These are phyloP conservation scores for Phytophthora palmivora DNA, from an alignment of 352 stramenopile species.

Conservation along the genomic window DNA sequence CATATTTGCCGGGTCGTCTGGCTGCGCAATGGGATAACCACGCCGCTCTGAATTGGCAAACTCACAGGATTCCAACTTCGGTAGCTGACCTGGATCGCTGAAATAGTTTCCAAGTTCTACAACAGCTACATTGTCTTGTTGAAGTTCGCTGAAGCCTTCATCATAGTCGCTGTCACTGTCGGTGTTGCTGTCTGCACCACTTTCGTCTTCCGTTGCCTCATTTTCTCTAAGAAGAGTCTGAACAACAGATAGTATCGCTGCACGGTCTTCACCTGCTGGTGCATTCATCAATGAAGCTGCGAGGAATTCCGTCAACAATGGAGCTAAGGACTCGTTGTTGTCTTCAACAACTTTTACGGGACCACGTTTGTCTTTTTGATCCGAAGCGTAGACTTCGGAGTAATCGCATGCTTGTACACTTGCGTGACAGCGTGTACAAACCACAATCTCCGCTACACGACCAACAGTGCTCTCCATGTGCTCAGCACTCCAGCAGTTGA, in stretches of 20 bases:
- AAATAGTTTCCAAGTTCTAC: constrained; percentile 21
- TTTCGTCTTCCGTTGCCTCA: background rate
- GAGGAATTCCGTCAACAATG: constrained; percentile 35
- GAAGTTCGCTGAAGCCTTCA: constrained; percentile 16
- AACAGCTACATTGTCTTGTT: constrained; percentile 17
- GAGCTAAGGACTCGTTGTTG: constrained; percentile 3
- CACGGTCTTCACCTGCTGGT: constrained; percentile 9
- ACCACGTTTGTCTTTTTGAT: constrained; percentile 15
- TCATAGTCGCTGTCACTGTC: constrained; percentile 21
- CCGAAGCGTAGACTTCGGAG: constrained; percentile 21
- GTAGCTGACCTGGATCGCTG: constrained; percentile 15
- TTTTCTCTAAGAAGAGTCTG: constrained; percentile 21
- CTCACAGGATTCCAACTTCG: constrained; percentile 20
- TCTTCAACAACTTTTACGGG: constrained; percentile 16
- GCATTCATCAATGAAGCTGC: constrained; percentile 28
- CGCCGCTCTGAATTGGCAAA: constrained; percentile 39
- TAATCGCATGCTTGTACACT: constrained; percentile 30
- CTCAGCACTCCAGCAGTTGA: constrained; percentile 33
- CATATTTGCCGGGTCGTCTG: constrained; percentile 21
- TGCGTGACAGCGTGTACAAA: constrained; percentile 22
- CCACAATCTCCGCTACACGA: constrained; percentile 22
- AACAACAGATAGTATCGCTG: constrained; percentile 43
- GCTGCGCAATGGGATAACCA: constrained; percentile 35
- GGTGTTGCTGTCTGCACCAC: background rate
- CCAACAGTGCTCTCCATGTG: constrained; percentile 27